A percentile compares a stretch with the other conserved stretches of the same genome.
phyloP scores from a whole-genome alignment of 306 rosid species.

The Geum urbanum region DNA sequence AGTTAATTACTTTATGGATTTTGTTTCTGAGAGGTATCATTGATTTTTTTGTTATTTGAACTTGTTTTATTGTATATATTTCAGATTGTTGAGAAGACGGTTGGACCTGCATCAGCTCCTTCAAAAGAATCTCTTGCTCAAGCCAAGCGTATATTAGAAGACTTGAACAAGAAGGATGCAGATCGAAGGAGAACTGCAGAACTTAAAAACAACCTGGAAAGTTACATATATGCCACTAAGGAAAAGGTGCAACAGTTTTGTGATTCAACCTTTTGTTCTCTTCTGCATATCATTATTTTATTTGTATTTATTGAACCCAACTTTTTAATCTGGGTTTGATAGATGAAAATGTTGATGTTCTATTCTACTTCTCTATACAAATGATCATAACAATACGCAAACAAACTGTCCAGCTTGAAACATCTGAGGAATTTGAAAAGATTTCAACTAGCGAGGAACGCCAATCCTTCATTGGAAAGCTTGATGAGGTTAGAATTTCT shows the following conservation, averaged over 20 bases:
- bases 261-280: not conserved
- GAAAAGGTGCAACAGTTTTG: slow-evolving; percentile 64
- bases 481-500: slow-evolving; percentile 65
- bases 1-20: slow-evolving; percentile 12
- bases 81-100: slow-evolving; percentile 70
- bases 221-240: slow-evolving; percentile 79
- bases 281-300: not conserved
- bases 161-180: slow-evolving; percentile 77
- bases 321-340: no score
- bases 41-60: slow-evolving; percentile 1
- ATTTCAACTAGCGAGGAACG: slow-evolving; percentile 75
- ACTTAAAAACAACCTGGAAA: slow-evolving; percentile 84
- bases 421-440: slow-evolving; percentile 59
- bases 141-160: slow-evolving; percentile 71
- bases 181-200: slow-evolving; percentile 93
- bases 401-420: slow-evolving; percentile 61
- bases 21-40: not conserved
- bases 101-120: slow-evolving; percentile 61
- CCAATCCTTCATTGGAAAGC: slow-evolving; percentile 69
- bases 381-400: not conserved
- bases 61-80: slow-evolving; percentile 6
- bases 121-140: slow-evolving; percentile 67
- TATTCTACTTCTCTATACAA: not conserved
- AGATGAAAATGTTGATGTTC: not conserved
- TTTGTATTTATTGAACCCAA: not conserved